phyloP scores from a whole-genome alignment of 805 yeast species.

The Sugiyamaella valdiviana region DNA sequence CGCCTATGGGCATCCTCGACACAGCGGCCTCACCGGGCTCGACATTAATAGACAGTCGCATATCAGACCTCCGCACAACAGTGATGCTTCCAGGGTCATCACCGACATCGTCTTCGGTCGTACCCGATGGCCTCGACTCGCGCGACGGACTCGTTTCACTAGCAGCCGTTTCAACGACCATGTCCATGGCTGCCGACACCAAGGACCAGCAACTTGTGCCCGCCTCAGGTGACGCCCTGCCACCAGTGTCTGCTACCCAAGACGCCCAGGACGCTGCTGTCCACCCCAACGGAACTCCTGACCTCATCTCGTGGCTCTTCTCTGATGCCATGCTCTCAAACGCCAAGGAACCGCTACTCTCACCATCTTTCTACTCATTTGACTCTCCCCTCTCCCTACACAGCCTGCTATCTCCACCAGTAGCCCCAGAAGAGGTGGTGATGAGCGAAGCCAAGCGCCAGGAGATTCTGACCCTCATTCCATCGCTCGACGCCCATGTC shows the following conservation, averaged over 20 bases:
- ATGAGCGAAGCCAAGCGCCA: constrained; percentile 29
- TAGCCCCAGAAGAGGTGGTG: constrained; percentile 31
- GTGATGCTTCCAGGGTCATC: constrained; percentile 5
- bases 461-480: constrained; percentile 23
- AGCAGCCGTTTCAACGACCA: background rate
- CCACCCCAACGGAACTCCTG: constrained; percentile 15
- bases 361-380: constrained; percentile 26
- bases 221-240: background rate
- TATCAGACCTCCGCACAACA: constrained; percentile 14
- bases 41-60: constrained; percentile 10
- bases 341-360: constrained; percentile 22
- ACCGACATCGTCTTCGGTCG: background rate
- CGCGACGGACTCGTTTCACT: background rate
- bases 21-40: constrained; percentile 4
- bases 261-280: background rate
- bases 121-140: background rate
- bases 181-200: background rate
- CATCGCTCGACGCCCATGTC: constrained; percentile 33
- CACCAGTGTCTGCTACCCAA: background rate
- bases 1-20: constrained; percentile 1
- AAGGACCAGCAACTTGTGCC: background rate
- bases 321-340: constrained; percentile 31
- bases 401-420: constrained; percentile 33
- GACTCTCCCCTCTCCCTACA: constrained; percentile 39
- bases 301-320: constrained; percentile 33